These are phyloP conservation scores for Elsinoe ampelina DNA, from an alignment of 2,329 filamentous ascomycete genomes.

Conservation along the genomic window DNA sequence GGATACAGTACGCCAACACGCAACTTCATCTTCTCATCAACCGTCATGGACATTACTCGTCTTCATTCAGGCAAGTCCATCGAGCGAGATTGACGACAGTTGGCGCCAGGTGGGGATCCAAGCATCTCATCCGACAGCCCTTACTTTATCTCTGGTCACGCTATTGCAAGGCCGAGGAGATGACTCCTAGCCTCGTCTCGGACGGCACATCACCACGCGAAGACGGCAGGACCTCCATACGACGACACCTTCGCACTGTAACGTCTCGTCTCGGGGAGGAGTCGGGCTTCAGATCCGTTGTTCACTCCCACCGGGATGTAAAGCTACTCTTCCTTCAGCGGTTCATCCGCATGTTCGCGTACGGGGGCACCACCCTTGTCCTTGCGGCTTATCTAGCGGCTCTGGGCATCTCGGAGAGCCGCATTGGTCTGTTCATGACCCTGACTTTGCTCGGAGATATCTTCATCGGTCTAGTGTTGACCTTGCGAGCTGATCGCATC, in stretches of 20 bases:
- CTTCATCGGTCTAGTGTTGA: slow-evolving; percentile 23
- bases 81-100: no score
- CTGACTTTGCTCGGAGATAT: slow-evolving; percentile 27
- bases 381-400: slow-evolving; percentile 25
- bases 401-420: slow-evolving; percentile 22
- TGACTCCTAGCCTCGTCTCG: background rate
- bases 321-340: slow-evolving; percentile 15
- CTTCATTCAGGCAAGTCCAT: no score
- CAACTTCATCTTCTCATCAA: no score
- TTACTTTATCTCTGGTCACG: no score
- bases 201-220: background rate
- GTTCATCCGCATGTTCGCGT: slow-evolving; percentile 51
- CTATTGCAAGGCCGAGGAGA: no score
- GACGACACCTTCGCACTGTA: background rate
- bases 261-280: slow-evolving; percentile 2
- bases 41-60: no score
- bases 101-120: no score
- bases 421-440: slow-evolving; percentile 30
- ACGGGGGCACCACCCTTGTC: slow-evolving; percentile 38
- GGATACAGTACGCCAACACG: no score
- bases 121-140: no score
- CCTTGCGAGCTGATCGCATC: slow-evolving; percentile 24
- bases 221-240: background rate
- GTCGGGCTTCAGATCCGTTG: background rate
- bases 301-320: slow-evolving; percentile 4